Conservation (phyloP, 1,139 yeast genomes). For the Arxiozyma telluris region DNA sequence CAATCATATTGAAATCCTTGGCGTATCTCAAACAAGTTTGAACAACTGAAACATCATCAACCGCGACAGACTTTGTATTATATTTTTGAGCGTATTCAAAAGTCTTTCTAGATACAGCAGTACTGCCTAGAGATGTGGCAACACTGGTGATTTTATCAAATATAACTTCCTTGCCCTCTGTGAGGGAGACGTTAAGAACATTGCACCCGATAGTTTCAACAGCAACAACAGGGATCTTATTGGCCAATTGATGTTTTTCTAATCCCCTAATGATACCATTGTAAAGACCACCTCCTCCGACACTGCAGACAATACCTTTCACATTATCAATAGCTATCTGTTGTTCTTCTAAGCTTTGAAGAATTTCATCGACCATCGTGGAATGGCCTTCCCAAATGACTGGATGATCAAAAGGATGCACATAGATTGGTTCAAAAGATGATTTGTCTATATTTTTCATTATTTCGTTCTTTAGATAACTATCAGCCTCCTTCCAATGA, state of each 20-base stretch:
- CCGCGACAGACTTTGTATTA: slow-evolving; percentile 38
- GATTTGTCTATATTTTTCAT: slow-evolving; percentile 30
- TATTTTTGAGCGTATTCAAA: slow-evolving; percentile 34
- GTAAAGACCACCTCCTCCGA: slow-evolving; percentile 70
- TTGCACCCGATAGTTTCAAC: slow-evolving; percentile 57
- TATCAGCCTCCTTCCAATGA: slow-evolving; percentile 58
- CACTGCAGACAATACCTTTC: slow-evolving; percentile 54
- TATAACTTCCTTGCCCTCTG: slow-evolving; percentile 36
- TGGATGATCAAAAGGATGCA: slow-evolving; percentile 62
- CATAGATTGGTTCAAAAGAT: slow-evolving; percentile 40
- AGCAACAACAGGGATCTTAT: slow-evolving; percentile 40
- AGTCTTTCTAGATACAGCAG: slow-evolving; percentile 41
- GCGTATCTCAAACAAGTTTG: slow-evolving; percentile 44
- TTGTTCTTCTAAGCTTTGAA: slow-evolving; percentile 32
- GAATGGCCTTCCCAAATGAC: slow-evolving; percentile 63
- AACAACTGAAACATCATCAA: slow-evolving; percentile 48
- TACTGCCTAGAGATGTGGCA: slow-evolving; percentile 54
- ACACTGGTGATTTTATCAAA: slow-evolving; percentile 42
- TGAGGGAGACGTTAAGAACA: slow-evolving; percentile 41
- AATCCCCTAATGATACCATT: slow-evolving; percentile 54
- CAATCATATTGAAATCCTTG: slow-evolving; percentile 39
- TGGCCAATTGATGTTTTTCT: slow-evolving; percentile 32
- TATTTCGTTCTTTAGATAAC: slow-evolving; percentile 35
- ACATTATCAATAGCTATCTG: slow-evolving; percentile 29
- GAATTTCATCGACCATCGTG: slow-evolving; percentile 48